Percentiles rank a stretch among this genome's conserved stretches.
These are phyloP conservation scores for Ceriops zippeliana DNA, from an alignment of 345 rosid species.

Conservation along the genomic window DNA sequence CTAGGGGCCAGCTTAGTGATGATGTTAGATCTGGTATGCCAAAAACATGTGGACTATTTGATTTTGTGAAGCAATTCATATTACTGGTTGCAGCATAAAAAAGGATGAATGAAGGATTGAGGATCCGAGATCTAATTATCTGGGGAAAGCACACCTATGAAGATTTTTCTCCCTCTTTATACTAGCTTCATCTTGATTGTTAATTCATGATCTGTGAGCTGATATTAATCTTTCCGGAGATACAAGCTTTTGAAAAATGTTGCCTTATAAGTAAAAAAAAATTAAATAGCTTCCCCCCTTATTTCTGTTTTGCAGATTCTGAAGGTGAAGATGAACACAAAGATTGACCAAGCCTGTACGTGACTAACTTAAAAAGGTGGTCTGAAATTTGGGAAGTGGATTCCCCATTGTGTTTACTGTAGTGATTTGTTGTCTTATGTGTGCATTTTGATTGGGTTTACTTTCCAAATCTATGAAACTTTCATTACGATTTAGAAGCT, in stretches of 20 bases:
- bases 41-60: neutral
- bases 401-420: neutral
- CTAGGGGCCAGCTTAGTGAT: conserved; percentile 32
- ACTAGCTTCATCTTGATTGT: neutral
- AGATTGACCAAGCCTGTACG: conserved; percentile 27
- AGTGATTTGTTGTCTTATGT: neutral
- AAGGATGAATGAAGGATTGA: neutral
- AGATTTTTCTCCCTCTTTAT: neutral
- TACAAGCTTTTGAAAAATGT: neutral
- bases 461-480: neutral
- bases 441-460: neutral
- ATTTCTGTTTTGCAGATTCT: conserved; percentile 35
- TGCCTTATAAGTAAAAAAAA: neutral
- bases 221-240: neutral
- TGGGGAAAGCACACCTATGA: neutral
- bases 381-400: neutral
- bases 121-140: no score
- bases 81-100: neutral
- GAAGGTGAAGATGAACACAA: conserved; percentile 47
- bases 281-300: neutral
- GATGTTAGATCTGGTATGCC: conserved; percentile 36
- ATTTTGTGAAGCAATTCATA: neutral
- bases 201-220: neutral
- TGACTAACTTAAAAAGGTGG: neutral
- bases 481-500: neutral